A percentile compares a stretch with the other conserved stretches of the same genome.
Conservation (phyloP, 345 rosid genomes). For the Murraya koenigii region DNA sequence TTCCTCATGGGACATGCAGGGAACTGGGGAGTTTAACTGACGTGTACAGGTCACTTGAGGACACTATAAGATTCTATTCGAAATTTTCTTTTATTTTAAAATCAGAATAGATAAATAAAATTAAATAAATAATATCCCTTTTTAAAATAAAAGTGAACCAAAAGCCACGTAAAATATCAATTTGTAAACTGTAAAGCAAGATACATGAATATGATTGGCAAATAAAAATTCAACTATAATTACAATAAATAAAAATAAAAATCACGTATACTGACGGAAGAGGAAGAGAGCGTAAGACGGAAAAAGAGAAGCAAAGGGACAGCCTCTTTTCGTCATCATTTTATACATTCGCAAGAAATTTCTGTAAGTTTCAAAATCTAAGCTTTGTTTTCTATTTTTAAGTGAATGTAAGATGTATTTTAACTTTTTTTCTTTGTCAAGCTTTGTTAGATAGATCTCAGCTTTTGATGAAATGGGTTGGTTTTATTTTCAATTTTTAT, state of each 20-base stretch:
- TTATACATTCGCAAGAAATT: background rate
- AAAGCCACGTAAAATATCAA: background rate
- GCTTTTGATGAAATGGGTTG: background rate
- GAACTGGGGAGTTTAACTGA: background rate
- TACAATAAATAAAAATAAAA: background rate
- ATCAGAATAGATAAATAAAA: background rate
- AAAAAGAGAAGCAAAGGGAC: background rate
- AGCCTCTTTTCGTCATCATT: background rate
- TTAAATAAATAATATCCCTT: too few species aligned
- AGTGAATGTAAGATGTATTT: background rate
- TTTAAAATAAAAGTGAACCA: too few species aligned
- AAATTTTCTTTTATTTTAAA: too few species aligned
- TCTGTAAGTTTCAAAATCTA: slow-evolving; percentile 10
- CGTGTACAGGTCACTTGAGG: background rate
- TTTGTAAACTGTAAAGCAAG: background rate
- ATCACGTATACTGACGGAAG: background rate
- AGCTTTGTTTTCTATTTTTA: background rate
- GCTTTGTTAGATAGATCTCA: background rate
- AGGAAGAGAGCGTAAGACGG: background rate
- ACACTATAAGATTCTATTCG: background rate
- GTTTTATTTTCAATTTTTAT: background rate
- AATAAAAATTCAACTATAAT: background rate
- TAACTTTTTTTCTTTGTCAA: background rate
- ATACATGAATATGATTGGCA: background rate
- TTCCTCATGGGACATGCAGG: background rate